Base-by-base conservation (phyloP, 139 green algal species). In the Chlorella sp. region DNA sequence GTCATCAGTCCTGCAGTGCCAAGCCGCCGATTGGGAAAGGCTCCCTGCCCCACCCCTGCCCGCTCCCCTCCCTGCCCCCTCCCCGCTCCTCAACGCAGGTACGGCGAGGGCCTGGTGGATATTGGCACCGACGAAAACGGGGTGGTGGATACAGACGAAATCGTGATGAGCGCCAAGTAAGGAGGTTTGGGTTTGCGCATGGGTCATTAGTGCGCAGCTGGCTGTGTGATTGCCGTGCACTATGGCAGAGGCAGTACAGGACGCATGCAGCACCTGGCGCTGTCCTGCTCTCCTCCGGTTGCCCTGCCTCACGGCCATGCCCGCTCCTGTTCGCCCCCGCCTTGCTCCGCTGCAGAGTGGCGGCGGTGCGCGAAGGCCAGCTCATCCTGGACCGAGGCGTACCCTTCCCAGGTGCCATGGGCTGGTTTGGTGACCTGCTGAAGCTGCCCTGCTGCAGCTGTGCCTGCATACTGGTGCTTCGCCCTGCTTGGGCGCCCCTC, bases 31-130 rank as follows among this genome's bases (percentile, higher is more conserved):
- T n/a, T n/a, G n/a, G n/a, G n/a, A n/a, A n/a, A n/a, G n/a, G n/a
- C n/a, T n/a, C n/a, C n/a, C n/a, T 60, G 51, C 13, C 4, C 2
- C 16, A 60, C 9, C 4, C 51, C 51, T 20, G 13, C 16, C 9
- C 51, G 24, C 13, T 24, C 51, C 51, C 16, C 14, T 60, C 22
- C 51, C 8, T 16, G 24, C 14, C 9, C 13, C 51, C 16, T 60
- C 51, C 14, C 51, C 14, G 51, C 16, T 3, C 51, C 9, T 24
- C 2, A 20, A 26, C 24, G 51, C 51, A 60, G 51, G 51, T 76
- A 76, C 40, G 76, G 76, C 76, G 34, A 51, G 7, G 69, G 69
- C 54, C 11, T 69, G 34, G 76, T 81, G 34, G 76, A 81, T 54
- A 48, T 26, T 24, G 76, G 76, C 13, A 34, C 26, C 5, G 54